phyloP scores from a whole-genome alignment of 306 rosid genomes.

The Quercus suber region DNA sequence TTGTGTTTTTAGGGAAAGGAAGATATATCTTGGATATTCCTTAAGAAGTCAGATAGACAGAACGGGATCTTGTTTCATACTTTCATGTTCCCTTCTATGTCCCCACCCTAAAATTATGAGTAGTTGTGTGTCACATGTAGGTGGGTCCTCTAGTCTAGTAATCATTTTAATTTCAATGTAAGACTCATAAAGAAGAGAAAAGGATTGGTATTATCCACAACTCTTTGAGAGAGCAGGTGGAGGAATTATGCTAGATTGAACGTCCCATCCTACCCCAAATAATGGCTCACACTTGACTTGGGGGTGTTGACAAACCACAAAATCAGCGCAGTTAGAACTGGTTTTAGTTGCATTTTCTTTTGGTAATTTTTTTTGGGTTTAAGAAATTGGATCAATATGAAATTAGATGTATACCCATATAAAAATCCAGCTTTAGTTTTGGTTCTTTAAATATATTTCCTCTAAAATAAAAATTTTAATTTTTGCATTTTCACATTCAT shows the following conservation, averaged over 20 bases:
- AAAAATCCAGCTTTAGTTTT: too few relatives aligned
- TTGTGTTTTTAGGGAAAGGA: background rate
- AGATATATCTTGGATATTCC: background rate
- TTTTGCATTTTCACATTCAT: too few relatives aligned
- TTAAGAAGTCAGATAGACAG: conserved; percentile 1
- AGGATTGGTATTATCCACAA: background rate
- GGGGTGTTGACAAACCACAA: too few relatives aligned
- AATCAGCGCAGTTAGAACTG: too few relatives aligned
- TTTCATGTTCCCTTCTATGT: conserved; percentile 2
- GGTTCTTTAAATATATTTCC: too few relatives aligned
- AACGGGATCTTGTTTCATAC: background rate
- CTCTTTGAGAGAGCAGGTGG: too few relatives aligned
- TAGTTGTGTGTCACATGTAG: conserved; percentile 3
- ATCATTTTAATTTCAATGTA: conserved; percentile 4
- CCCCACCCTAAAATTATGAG: background rate
- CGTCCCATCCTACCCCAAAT: background rate
- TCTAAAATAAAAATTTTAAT: too few relatives aligned
- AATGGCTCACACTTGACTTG: too few relatives aligned
- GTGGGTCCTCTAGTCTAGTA: conserved; percentile 5
- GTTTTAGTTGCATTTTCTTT: too few relatives aligned
- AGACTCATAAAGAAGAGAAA: background rate
- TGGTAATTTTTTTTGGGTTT: too few relatives aligned
- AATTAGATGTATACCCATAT: too few relatives aligned
- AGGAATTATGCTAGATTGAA: background rate
- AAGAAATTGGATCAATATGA: too few relatives aligned